These are phyloP conservation scores for Neoscytalidium dimidiatum DNA, from an alignment of 2,329 filamentous ascomycete species.

Conservation along the genomic window DNA sequence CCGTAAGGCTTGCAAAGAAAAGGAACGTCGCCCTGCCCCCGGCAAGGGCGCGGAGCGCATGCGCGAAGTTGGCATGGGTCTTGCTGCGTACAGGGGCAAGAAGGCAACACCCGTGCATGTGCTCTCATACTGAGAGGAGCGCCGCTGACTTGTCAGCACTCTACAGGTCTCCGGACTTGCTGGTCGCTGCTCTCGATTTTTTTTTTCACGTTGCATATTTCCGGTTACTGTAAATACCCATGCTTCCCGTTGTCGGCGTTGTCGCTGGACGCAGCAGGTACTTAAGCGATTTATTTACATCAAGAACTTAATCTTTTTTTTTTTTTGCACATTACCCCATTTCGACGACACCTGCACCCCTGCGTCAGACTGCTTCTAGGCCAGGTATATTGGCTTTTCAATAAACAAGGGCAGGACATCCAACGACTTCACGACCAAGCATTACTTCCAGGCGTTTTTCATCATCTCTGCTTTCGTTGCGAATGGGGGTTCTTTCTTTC, in stretches of 20 bases:
- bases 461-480: slow-evolving; percentile 16
- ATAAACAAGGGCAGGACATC: slow-evolving; percentile 10
- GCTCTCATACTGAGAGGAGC: slow-evolving; percentile 46
- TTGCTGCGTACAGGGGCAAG: slow-evolving; percentile 77
- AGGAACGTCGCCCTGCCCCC: slow-evolving; percentile 71
- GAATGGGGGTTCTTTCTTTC: slow-evolving; percentile 11
- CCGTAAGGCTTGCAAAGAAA: slow-evolving; percentile 68
- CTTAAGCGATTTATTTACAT: slow-evolving; percentile 15
- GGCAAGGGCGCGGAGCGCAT: slow-evolving; percentile 92
- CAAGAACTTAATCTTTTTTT: slow-evolving; percentile 11
- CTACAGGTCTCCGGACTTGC: slow-evolving; percentile 34
- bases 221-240: slow-evolving; percentile 20
- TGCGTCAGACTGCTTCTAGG: neutral
- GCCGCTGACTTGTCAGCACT: slow-evolving; percentile 37
- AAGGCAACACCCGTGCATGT: slow-evolving; percentile 40
- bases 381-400: neutral
- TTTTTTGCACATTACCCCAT: slow-evolving; percentile 7
- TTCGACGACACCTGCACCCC: slow-evolving; percentile 9
- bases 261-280: slow-evolving; percentile 18
- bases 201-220: slow-evolving; percentile 15
- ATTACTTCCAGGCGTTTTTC: slow-evolving; percentile 9
- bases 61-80: slow-evolving; percentile 85
- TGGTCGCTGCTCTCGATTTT: slow-evolving; percentile 40
- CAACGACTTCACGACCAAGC: slow-evolving; percentile 12
- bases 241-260: slow-evolving; percentile 14